Evolutionary conservation across 164 flowering plant species (phyloP).

Genomic region (Berberis vulgaris): DNA sequence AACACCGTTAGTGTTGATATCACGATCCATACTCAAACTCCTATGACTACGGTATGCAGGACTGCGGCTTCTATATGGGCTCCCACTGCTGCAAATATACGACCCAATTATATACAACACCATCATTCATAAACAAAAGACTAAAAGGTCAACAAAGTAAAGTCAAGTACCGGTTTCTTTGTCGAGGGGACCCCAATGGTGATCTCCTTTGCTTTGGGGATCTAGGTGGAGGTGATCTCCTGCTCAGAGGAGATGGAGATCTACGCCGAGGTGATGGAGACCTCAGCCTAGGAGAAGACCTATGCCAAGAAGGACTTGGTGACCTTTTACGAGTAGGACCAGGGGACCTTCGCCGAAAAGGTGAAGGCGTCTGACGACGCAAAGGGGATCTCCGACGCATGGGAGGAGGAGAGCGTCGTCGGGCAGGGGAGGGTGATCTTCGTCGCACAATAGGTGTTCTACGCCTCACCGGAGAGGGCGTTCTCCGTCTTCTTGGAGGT

Average conservation of each 20-base stretch:
- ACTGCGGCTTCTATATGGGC: slow-evolving; percentile 20
- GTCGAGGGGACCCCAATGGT: slow-evolving; percentile 32
- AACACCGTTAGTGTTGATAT: slow-evolving; percentile 15
- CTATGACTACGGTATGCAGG: slow-evolving; percentile 15
- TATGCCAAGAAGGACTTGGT: slow-evolving; percentile 16
- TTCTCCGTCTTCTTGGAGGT: slow-evolving; percentile 16
- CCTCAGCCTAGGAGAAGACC: slow-evolving; percentile 4
- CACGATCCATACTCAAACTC: slow-evolving; percentile 28
- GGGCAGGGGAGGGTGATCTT: no score
- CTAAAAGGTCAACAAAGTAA: neutral
- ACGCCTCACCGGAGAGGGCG: slow-evolving; percentile 28
- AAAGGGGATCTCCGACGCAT: no score
- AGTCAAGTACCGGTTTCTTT: slow-evolving; percentile 33
- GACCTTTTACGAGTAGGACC: slow-evolving; percentile 15
- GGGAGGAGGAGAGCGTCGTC: no score
- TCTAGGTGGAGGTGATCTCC: slow-evolving; percentile 21
- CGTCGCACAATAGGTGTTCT: slow-evolving; percentile 13
- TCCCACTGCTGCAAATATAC: slow-evolving; percentile 17
- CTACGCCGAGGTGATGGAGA: slow-evolving; percentile 4
- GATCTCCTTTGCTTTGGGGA: slow-evolving; percentile 15
- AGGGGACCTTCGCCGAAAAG: slow-evolving; percentile 23
- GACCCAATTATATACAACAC: neutral
- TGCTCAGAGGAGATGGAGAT: slow-evolving; percentile 20
- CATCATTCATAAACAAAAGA: neutral
- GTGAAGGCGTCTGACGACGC: slow-evolving; percentile 22